Evolutionary conservation across 106 monocot species (phyloP), one percentile per base, ranked within the genome.

Genomic region (Platanthera zijinensis): DNA sequence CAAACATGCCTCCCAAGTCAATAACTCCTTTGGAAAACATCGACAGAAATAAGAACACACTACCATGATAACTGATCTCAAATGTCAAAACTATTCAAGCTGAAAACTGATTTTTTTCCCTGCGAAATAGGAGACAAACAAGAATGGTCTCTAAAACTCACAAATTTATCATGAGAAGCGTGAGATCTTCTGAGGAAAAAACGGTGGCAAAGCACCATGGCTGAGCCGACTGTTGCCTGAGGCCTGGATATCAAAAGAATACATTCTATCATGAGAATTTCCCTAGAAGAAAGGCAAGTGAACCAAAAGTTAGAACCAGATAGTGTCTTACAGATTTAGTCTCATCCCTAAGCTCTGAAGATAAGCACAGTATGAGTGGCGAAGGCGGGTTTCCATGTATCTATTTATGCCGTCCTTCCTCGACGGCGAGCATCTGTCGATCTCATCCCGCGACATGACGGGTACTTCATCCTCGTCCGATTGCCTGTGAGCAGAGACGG

Each of bases 151-250:
- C 46, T 14, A 8, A 71, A 75, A 87, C 93, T 96, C 75, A 96
- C 96, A 81, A 89, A 91, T 93, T 90, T 90, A 50, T 96, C 96
- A 77, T 96, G 89, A 52, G 80, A 85, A 77, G 96, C 96, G 82
- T 93, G 96, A 48, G 96, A 96, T 84, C 93, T 85, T n/a, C 87
- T 84, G 30, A 89, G 76, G 75, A 88, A 96, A 75, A 96, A 96
- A 2, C 93, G 87, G 73, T 96, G 96, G 75, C 96, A 96, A 63
- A 96, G 85, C 51, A 96, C 89, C 80, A 84, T 88, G 19, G 93
- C 90, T 46, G 93, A 89, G 50, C 85, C 96, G 22, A 91, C 78
- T 6, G 96, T 93, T 10, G 84, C 89, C 73, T 96, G 96, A 1
- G 96, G 96, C 89, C 96, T 96, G 84, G 79, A 82, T 75, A 80